Evolutionary conservation across 2,329 filamentous ascomycete species (phyloP).

Genomic region (Daldinia sp.): DNA sequence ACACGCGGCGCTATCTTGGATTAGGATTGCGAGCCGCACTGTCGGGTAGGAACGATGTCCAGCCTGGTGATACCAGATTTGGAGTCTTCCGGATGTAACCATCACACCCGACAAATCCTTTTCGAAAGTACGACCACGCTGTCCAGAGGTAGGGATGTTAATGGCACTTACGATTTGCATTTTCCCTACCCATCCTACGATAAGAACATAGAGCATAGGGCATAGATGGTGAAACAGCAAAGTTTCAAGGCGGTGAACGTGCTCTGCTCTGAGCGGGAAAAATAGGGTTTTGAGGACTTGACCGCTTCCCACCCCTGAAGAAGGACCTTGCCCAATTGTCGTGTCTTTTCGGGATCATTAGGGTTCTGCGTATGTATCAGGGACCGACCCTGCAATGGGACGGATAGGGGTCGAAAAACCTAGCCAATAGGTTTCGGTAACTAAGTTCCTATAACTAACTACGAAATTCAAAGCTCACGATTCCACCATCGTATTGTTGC

Average conservation of each 20-base stretch:
- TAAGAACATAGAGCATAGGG: no score
- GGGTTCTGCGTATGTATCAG: constrained; percentile 6
- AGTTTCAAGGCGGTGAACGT: constrained; percentile 20
- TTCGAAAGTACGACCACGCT: constrained; percentile 3
- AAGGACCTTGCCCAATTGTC: constrained; percentile 9
- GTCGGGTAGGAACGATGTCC: constrained; percentile 69
- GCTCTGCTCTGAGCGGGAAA: neutral
- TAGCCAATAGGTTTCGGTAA: constrained; percentile 13
- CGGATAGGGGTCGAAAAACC: constrained; percentile 3
- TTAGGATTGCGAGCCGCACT: constrained; percentile 76
- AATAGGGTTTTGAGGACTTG: neutral
- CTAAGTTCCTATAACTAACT: neutral
- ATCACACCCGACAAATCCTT: constrained; percentile 3
- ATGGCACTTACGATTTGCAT: constrained; percentile 3
- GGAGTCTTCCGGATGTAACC: constrained; percentile 83
- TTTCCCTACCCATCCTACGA: constrained; percentile 1
- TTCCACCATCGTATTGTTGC: neutral
- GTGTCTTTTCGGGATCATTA: neutral
- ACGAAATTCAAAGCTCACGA: constrained; percentile 5
- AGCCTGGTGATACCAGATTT: constrained; percentile 72
- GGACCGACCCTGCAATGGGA: constrained; percentile 14
- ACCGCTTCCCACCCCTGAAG: constrained; percentile 20
- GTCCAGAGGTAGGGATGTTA: neutral
- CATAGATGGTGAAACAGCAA: neutral
- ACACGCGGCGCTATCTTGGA: constrained; percentile 76